Evolutionary conservation across 1,284 basidiomycete species (phyloP).

Genomic region (Malassezia equina): DNA sequence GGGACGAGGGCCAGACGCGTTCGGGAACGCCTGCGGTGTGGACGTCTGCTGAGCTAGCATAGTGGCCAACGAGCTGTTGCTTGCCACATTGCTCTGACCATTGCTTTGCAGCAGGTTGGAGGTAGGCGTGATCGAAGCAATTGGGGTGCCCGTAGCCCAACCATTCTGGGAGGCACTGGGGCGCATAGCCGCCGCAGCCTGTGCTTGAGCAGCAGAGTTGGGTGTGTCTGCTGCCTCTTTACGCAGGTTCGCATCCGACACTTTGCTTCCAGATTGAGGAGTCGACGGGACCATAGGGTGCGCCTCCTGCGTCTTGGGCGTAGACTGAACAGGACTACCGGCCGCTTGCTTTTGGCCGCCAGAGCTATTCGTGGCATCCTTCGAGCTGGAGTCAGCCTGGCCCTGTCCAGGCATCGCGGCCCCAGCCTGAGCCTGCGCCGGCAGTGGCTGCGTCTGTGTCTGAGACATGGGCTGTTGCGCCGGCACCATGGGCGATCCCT

Average conservation of each 20-base stretch:
- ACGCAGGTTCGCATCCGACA: constrained; percentile 8
- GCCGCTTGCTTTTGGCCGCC: not conserved
- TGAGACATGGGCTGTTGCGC: not conserved
- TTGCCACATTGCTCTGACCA: constrained; percentile 2
- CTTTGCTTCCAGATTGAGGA: constrained; percentile 19
- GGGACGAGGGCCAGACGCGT: constrained; percentile 28
- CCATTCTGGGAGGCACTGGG: constrained; percentile 2
- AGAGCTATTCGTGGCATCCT: constrained; percentile 5
- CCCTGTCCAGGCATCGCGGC: not conserved
- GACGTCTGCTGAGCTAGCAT: constrained; percentile 8
- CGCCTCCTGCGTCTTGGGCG: not conserved
- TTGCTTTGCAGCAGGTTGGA: constrained; percentile 8
- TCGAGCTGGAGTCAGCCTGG: not conserved
- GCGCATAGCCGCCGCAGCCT: constrained; percentile 3
- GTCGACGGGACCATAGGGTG: constrained; percentile 6
- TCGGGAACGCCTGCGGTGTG: constrained; percentile 37
- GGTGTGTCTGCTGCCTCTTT: constrained; percentile 8
- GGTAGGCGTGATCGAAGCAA: constrained; percentile 7
- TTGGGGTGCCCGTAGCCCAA: constrained; percentile 3
- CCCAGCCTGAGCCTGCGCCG: not conserved
- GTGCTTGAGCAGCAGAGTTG: not conserved
- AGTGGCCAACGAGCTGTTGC: constrained; percentile 1
- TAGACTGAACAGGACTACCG: not conserved
- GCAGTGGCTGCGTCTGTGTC: not conserved
- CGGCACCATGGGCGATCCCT: not conserved